These are phyloP conservation scores for Ceratonia siliqua DNA, from an alignment of 306 rosid genomes.

Conservation along the genomic window DNA sequence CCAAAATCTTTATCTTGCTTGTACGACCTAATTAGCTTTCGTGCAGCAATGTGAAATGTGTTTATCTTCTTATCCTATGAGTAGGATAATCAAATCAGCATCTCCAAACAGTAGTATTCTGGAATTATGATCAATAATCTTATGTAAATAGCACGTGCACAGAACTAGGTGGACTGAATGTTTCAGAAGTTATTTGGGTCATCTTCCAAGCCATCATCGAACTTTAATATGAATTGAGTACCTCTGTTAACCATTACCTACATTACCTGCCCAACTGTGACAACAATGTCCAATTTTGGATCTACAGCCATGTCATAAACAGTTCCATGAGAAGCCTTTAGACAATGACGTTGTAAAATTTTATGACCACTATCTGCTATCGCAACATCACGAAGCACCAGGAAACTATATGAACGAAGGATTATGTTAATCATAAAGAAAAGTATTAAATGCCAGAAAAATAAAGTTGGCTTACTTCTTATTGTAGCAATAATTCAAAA, in stretches of 20 bases:
- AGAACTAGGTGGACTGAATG: conserved; percentile 24
- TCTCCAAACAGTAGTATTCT: conserved; percentile 19
- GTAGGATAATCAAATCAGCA: conserved; percentile 34
- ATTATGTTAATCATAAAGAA: conserved; percentile 31
- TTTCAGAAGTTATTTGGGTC: conserved; percentile 25
- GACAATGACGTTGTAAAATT: conserved; percentile 50
- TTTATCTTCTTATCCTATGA: conserved; percentile 78
- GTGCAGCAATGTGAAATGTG: conserved; percentile 52
- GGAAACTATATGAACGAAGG: conserved; percentile 49
- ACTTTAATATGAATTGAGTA: conserved; percentile 8
- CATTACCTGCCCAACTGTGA: conserved; percentile 81
- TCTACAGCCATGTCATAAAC: conserved; percentile 79
- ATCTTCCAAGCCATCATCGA: conserved; percentile 29
- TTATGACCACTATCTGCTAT: conserved; percentile 43
- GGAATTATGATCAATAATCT: conserved; percentile 16
- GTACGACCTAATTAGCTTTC: conserved; percentile 62
- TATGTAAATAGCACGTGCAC: background rate
- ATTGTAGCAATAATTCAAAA: conserved; percentile 5
- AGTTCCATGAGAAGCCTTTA: conserved; percentile 66
- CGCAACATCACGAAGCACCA: conserved; percentile 58
- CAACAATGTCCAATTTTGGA: conserved; percentile 50
- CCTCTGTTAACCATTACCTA: conserved; percentile 15
- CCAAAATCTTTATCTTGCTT: conserved; percentile 59
- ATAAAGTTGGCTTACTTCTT: background rate
- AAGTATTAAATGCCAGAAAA: conserved; percentile 19